Base-by-base conservation (phyloP, 2,329 filamentous ascomycete genomes). In the Aulographum hederae region DNA sequence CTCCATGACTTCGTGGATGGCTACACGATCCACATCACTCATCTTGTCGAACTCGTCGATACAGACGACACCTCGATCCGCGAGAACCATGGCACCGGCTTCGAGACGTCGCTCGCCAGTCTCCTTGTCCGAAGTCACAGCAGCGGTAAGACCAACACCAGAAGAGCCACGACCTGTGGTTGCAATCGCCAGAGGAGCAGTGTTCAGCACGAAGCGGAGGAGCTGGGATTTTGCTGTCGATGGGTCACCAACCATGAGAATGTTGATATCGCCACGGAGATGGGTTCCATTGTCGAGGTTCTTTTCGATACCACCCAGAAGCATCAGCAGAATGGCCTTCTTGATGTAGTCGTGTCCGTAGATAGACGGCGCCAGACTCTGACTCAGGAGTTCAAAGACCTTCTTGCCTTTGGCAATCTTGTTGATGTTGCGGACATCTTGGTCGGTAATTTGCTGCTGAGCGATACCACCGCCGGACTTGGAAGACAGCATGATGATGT, bases 11-110 rank as follows among this genome's bases (percentile, higher is more conserved):
- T 98, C 89, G 69, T 98, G 89, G 44, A 98, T 98, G 29, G 89
- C 89, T 3, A 98, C 89, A 50, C 89, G 74, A 55, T 98, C 89
- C 35, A 95, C 77, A 50, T 98, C 89, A 35, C 84, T 94, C 89
- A 98, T 98, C 56, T 98, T 98, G 61, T 98, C 89, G 43, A 98
- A 98, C 48, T 98, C 89, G 51, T 98, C 89, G 42, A 98, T 98
- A 60, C 89, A 98, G 20, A 98, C 89, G 8, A 98, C 86, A 43
- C 89, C 89, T 39, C 89, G 78, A 52, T 98, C 89, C 39, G 75
- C 89, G 47, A 98, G 80, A 37, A 98, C 89, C 89, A 98, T 98
- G 40, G 89, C 89, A 68, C 89, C 89, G 12, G 89, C 89, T 57
- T 98, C 89, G 1, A 98, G 67, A 41, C 89, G 73, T 41, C 89